These are phyloP conservation scores for Amanita fuliginea DNA, from an alignment of 768 basidiomycete genomes.

Conservation along the genomic window DNA sequence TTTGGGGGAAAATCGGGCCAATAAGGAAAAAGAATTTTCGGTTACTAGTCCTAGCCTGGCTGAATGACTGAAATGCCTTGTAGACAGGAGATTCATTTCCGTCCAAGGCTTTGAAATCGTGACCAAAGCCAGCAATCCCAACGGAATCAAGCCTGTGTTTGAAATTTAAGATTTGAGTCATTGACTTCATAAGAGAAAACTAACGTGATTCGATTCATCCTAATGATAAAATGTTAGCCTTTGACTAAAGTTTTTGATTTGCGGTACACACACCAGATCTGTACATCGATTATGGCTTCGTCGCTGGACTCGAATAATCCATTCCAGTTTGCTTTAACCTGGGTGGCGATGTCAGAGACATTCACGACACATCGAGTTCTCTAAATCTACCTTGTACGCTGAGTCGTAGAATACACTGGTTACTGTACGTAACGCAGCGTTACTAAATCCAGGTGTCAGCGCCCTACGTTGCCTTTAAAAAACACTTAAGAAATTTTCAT, in stretches of 20 bases:
- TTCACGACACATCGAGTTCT: background rate
- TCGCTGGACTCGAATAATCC: slow-evolving; percentile 15
- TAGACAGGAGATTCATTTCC: slow-evolving; percentile 32
- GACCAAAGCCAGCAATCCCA: slow-evolving; percentile 49
- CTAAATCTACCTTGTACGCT: slow-evolving; percentile 30
- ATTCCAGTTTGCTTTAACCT: slow-evolving; percentile 25
- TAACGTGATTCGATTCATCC: slow-evolving; percentile 38
- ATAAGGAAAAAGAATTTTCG: slow-evolving; percentile 25
- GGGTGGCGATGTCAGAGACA: background rate
- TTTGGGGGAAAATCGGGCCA: slow-evolving; percentile 22
- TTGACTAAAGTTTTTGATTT: background rate
- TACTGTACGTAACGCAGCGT: background rate
- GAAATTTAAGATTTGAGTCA: background rate
- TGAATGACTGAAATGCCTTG: slow-evolving; percentile 27
- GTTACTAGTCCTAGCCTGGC: slow-evolving; percentile 7
- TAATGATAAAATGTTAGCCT: slow-evolving; percentile 1
- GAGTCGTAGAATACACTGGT: slow-evolving; percentile 40
- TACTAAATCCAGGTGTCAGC: background rate
- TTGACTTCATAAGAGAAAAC: slow-evolving; percentile 1
- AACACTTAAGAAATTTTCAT: background rate
- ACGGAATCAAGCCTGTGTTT: slow-evolving; percentile 40
- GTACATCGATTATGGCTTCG: slow-evolving; percentile 32
- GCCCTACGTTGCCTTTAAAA: slow-evolving; percentile 32
- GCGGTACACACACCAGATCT: slow-evolving; percentile 25
- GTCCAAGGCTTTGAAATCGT: slow-evolving; percentile 43